Evolutionary conservation across 1,284 basidiomycete genomes (phyloP), one percentile per base, ranked within the genome.

Genomic region (Inonotus obliquus): DNA sequence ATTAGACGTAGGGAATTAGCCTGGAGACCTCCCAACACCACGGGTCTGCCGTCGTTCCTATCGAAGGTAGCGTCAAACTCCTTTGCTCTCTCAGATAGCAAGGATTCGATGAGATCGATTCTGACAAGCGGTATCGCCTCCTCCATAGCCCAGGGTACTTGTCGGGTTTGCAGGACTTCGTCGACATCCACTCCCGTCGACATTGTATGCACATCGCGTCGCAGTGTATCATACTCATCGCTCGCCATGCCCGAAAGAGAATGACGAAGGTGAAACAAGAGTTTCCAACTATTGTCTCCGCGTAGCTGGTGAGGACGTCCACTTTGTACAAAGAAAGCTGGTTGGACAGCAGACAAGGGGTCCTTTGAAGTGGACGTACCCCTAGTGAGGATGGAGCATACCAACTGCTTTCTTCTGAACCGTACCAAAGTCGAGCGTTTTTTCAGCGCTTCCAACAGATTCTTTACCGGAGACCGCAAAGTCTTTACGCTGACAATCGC

Each of bases 321-420:
- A 56, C 77, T 79, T 70, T 91, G 91, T 29, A 93, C 81, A 44
- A 93, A 79, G 69, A 86, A 91, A 1, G 90, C 91, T 2, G 90
- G 89, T 56, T 90, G 91, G 49, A 84, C 90, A 48, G 86, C 85
- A 23, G 91, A 91, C 39, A 89, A 77, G 23, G 88, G 87, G 69
- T 94, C 91, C 7, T 89, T 77, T 27, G 84, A 73, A 2, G 77
- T 73, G 32, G 79, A 72, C 38, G 74, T 74, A 6, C 84, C 84
- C 57, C 74, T 73, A 59, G 73, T 69, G 48, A 90, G 75, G 54
- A 89, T 78, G 37, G 74, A 72, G 60, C 73, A 73, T 21, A 87
- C 72, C 13, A 81, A 65, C 23, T 68, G 67, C 51, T 64, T 57
- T 32, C 39, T 32, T 59, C 38, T 57, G 17, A 54, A 35, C 19